A percentile compares a stretch with the other conserved stretches of the same genome.
Evolutionary conservation across 75 land plant species (phyloP).

Genomic region (Cunninghamia lanceolata): DNA sequence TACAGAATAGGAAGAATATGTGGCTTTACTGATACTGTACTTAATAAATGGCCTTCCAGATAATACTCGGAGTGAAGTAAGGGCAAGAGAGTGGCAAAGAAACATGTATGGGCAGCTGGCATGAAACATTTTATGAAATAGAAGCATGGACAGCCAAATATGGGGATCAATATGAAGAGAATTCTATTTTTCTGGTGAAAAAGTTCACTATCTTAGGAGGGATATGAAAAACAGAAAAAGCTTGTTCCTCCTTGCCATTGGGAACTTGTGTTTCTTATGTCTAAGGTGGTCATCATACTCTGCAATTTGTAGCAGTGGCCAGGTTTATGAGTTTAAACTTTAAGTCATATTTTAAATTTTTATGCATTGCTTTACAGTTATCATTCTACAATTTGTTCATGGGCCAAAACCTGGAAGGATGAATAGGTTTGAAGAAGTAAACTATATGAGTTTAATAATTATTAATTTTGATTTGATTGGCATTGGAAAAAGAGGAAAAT

Average conservation of each 20-base stretch:
- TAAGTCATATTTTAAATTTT: background rate
- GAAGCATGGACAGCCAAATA: background rate
- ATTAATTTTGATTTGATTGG: background rate
- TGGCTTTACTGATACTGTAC: background rate
- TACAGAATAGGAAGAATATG: background rate
- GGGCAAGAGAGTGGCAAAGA: background rate
- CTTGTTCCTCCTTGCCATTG: background rate
- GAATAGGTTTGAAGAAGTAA: background rate
- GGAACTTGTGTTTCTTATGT: background rate
- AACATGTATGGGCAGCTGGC: background rate
- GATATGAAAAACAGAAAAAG: background rate
- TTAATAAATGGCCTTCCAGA: background rate
- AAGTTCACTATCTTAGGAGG: background rate
- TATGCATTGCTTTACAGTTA: background rate
- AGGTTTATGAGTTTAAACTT: background rate
- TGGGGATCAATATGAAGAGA: background rate
- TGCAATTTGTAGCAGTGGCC: background rate
- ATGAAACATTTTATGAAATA: background rate
- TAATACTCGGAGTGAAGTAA: background rate
- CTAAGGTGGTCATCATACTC: background rate
- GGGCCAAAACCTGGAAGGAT: background rate
- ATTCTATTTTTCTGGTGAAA: background rate
- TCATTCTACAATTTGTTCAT: background rate
- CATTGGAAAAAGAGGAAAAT: background rate
- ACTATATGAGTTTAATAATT: background rate